phyloP scores from a whole-genome alignment of 2,329 filamentous ascomycete species.

The Teratosphaeria gauchensis region DNA sequence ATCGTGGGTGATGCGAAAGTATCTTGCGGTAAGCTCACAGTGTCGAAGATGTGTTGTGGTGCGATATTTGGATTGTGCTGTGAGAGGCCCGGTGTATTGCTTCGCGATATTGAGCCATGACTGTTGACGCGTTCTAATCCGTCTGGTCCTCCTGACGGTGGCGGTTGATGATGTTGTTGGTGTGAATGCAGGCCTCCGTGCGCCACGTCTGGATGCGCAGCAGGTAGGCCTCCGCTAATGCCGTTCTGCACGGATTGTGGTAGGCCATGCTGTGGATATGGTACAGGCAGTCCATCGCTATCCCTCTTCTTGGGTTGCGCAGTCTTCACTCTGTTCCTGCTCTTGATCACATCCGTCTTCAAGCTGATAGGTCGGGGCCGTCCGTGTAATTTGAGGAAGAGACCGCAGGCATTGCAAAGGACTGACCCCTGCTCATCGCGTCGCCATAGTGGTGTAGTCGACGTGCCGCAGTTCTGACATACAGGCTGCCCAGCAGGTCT shows the following conservation, averaged over 20 bases:
- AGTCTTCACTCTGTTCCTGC: constrained; percentile 94
- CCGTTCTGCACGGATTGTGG: constrained; percentile 10
- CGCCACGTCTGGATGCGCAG: constrained; percentile 8
- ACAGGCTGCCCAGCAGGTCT: constrained; percentile 63
- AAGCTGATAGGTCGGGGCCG: constrained; percentile 87
- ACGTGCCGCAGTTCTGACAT: constrained; percentile 93
- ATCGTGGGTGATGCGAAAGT: constrained; percentile 51
- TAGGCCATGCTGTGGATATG: neutral
- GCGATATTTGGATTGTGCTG: constrained; percentile 56
- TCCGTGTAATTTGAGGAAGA: constrained; percentile 95
- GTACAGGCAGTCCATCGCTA: constrained; percentile 12
- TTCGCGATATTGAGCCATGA: constrained; percentile 58
- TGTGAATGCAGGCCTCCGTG: constrained; percentile 1
- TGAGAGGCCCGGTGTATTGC: constrained; percentile 60
- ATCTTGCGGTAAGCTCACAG: constrained; percentile 56
- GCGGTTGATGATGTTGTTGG: constrained; percentile 5
- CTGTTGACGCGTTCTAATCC: constrained; percentile 7
- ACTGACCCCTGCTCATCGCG: constrained; percentile 93
- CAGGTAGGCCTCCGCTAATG: constrained; percentile 20
- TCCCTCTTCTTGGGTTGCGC: constrained; percentile 59
- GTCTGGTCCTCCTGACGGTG: neutral
- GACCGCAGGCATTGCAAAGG: constrained; percentile 94
- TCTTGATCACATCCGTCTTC: constrained; percentile 99
- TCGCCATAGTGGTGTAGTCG: constrained; percentile 92
- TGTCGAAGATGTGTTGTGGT: constrained; percentile 70